Percentiles rank a stretch among this genome's conserved stretches.
phyloP scores from a whole-genome alignment of 2,329 filamentous ascomycete genomes.

The Trichoderma arundinaceum region DNA sequence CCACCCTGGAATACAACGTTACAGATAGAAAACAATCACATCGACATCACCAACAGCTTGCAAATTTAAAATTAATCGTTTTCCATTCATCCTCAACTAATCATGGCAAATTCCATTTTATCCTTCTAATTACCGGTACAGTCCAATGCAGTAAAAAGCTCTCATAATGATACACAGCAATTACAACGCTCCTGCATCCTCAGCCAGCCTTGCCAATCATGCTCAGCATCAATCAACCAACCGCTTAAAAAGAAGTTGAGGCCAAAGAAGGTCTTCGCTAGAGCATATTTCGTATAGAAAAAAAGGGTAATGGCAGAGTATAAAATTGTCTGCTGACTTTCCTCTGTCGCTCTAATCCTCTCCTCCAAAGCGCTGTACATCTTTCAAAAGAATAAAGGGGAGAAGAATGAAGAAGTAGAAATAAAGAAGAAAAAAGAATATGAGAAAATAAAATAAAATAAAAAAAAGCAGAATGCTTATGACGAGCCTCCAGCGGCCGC shows the following conservation, averaged over 20 bases:
- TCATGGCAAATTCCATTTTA: conserved; percentile 23
- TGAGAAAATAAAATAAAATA: not conserved
- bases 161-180: conserved; percentile 30
- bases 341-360: conserved; percentile 20
- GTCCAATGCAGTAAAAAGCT: conserved; percentile 29
- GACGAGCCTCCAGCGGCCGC: conserved; percentile 31
- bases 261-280: conserved; percentile 1
- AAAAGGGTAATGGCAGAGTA: not conserved
- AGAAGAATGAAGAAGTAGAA: not conserved
- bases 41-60: not conserved
- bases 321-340: conserved; percentile 21
- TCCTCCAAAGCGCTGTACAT: conserved; percentile 23
- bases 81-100: conserved; percentile 28
- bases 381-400: conserved; percentile 14
- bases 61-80: conserved; percentile 3
- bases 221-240: conserved; percentile 13
- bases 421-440: conserved; percentile 2
- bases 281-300: not conserved
- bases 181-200: conserved; percentile 18
- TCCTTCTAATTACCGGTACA: conserved; percentile 28
- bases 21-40: not conserved
- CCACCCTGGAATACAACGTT: no score
- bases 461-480: conserved; percentile 31
- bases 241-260: not conserved
- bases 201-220: conserved; percentile 1